phyloP scores from a whole-genome alignment of 208 protist genomes.

The Trypanosoma platydactyli region DNA sequence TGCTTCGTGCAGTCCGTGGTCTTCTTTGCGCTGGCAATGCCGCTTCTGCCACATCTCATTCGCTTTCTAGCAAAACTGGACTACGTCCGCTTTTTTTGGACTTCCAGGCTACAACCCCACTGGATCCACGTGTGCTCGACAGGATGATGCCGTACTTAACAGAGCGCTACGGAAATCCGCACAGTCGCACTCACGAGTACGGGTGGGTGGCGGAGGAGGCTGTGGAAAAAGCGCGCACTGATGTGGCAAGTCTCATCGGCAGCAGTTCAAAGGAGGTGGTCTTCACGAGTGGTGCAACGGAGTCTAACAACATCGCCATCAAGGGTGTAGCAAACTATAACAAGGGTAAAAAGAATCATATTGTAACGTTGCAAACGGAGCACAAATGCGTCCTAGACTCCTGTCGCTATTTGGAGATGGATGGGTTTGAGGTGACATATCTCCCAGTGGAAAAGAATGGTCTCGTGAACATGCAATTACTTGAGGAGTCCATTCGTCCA shows the following conservation, averaged over 20 bases:
- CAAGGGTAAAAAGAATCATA: constrained; percentile 97
- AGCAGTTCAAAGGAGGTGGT: constrained; percentile 98
- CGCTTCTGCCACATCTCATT: constrained; percentile 9
- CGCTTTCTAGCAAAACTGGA: not conserved
- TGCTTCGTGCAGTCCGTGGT: constrained; percentile 46
- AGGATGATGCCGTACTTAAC: constrained; percentile 98
- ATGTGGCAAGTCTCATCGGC: constrained; percentile 92
- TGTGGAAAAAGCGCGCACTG: constrained; percentile 94
- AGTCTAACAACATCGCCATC: constrained; percentile 99
- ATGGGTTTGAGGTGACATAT: constrained; percentile 97
- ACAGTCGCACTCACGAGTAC: constrained; percentile 98
- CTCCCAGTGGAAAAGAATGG: constrained; percentile 97
- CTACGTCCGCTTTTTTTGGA: constrained; percentile 95
- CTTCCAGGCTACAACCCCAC: constrained; percentile 94
- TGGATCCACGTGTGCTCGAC: constrained; percentile 98
- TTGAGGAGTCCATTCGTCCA: constrained; percentile 92
- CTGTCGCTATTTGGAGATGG: constrained; percentile 95
- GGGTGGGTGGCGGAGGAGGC: constrained; percentile 95
- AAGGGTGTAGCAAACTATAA: constrained; percentile 99
- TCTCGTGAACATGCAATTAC: constrained; percentile 92
- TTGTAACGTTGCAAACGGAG: constrained; percentile 98
- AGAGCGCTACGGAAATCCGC: constrained; percentile 98
- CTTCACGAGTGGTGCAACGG: constrained; percentile 99
- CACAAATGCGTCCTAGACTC: constrained; percentile 99
- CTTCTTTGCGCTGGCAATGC: constrained; percentile 25